A percentile compares a stretch with the other conserved stretches of the same genome.
These are phyloP conservation scores for Lactarius vividus DNA, from an alignment of 768 basidiomycete species.

Conservation along the genomic window DNA sequence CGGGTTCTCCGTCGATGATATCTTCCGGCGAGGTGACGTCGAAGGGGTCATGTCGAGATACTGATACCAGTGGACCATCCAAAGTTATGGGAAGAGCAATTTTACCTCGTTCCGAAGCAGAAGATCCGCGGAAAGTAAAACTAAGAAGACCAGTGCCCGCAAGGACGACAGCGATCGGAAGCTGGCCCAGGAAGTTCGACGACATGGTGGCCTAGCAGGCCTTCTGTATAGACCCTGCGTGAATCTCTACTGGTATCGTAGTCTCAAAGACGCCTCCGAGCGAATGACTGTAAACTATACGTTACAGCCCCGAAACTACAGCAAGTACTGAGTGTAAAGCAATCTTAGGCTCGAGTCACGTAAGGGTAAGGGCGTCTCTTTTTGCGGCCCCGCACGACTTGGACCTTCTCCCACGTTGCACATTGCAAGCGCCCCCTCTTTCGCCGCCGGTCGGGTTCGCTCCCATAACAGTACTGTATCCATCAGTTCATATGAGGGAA, in stretches of 20 bases:
- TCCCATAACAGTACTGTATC: too few species aligned
- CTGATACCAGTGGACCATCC: slow-evolving; percentile 29
- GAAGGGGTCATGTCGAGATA: slow-evolving; percentile 51
- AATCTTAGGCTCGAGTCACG: too few species aligned
- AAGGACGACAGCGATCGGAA: slow-evolving; percentile 51
- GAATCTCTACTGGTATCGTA: neutral
- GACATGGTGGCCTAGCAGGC: slow-evolving; percentile 45
- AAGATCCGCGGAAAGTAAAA: slow-evolving; percentile 42
- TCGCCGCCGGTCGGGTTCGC: too few species aligned
- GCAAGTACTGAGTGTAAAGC: too few species aligned
- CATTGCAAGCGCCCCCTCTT: too few species aligned
- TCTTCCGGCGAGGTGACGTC: slow-evolving; percentile 70
- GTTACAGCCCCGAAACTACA: too few species aligned
- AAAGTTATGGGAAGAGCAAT: slow-evolving; percentile 46
- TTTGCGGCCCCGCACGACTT: too few species aligned
- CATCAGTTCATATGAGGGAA: too few species aligned
- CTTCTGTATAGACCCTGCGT: neutral
- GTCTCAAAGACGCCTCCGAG: neutral
- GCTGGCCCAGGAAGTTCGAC: slow-evolving; percentile 43
- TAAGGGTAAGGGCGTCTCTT: too few species aligned
- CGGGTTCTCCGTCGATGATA: slow-evolving; percentile 60
- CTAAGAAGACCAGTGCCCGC: slow-evolving; percentile 45
- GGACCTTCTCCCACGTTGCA: too few species aligned
- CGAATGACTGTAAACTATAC: too few species aligned
- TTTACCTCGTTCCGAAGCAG: slow-evolving; percentile 45